Evolutionary conservation across 768 basidiomycete genomes (phyloP), one percentile per base, ranked within the genome.

Genomic region (Lepiota venenata): DNA sequence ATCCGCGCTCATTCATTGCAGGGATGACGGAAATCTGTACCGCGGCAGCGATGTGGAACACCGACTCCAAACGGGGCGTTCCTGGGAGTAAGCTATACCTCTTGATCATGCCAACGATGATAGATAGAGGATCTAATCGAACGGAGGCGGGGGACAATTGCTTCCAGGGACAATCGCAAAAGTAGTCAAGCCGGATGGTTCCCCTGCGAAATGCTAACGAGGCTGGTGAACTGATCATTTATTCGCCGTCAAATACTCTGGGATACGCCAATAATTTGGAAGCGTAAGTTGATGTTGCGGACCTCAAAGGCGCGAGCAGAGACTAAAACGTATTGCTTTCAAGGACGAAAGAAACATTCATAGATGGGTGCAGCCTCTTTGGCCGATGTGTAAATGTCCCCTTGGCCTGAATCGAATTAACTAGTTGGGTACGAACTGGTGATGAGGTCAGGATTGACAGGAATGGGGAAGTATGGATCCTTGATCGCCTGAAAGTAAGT

Each of bases 21-120:
- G 85, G 87, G 3, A 78, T 85, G 80, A 88, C 87, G 0, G 87
- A 89, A 62, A 75, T 80, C 0, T 74, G 75, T 53, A 82, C 83
- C 0, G 73, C 78, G 6, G 71, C 78, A 6, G 64, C 74, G 12
- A 76, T 82, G 70, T 79, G 77, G 65, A 67, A 79, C 15, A 69
- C 78, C 5, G 71, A 73, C 2, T 61, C 68, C 27, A 79, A 76
- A 54, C 64, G 80, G 18, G 83, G 82, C 6, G 68, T 74, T 2
- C 74, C 78, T 3, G 87, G 85, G 21, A 75, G 83, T 73, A 58
- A 57, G 67, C 56, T 21, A 7, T 32, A 32, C 32, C 32, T 9
- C 10, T 3, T 32, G 32, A 7, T 38, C 25, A 2, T 16, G 2
- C 29, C 22, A 10, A 7, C 22, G 12, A 5, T 25, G 29, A 25